These are phyloP conservation scores for Cicer pinnatifidum DNA, from an alignment of 306 rosid genomes.

Conservation along the genomic window DNA sequence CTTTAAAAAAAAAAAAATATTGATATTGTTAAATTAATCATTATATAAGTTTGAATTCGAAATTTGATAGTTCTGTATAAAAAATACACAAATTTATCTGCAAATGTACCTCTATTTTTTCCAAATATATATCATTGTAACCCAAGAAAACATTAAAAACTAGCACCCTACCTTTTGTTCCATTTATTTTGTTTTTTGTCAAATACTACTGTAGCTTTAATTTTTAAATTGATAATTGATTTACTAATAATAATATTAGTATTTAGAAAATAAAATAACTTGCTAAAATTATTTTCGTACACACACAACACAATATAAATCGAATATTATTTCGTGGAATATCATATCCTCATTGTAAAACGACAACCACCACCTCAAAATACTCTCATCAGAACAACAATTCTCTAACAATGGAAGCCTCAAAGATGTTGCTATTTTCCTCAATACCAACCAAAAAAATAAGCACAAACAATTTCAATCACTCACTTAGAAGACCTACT, in stretches of 20 bases:
- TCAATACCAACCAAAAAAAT: constrained; percentile 42
- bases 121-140: too few species aligned
- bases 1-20: too few species aligned
- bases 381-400: neutral
- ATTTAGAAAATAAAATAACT: neutral
- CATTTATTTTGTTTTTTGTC: too few species aligned
- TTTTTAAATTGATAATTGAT: neutral
- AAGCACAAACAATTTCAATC: constrained; percentile 2
- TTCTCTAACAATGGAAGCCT: constrained; percentile 43
- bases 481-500: constrained; percentile 9
- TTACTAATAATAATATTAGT: neutral
- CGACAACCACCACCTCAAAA: constrained; percentile 1
- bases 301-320: neutral
- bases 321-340: neutral
- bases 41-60: too few species aligned
- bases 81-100: too few species aligned
- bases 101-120: too few species aligned
- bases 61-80: too few species aligned
- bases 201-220: neutral
- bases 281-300: neutral
- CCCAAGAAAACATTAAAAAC: neutral
- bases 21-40: too few species aligned
- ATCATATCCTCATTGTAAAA: constrained; percentile 22
- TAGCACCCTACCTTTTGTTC: neutral
- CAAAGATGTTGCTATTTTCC: constrained; percentile 55